These are phyloP conservation scores for Artemisia argyi DNA, from an alignment of 129 eudicot genomes.

Conservation along the genomic window DNA sequence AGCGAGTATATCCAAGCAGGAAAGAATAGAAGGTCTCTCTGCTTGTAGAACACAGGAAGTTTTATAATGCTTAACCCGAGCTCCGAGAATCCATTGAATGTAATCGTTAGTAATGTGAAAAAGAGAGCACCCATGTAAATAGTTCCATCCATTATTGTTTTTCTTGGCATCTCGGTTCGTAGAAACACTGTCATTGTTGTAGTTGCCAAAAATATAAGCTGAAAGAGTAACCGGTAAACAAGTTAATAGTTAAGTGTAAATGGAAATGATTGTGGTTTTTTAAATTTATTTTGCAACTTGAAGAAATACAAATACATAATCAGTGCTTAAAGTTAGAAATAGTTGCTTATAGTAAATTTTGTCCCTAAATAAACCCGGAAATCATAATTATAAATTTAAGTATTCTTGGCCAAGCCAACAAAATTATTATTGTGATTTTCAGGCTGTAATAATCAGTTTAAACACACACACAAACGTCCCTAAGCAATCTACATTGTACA, in stretches of 20 bases:
- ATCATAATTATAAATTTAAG: no score
- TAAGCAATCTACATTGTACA: not conserved
- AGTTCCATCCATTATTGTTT: constrained; percentile 49
- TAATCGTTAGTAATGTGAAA: constrained; percentile 47
- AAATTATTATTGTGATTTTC: no score
- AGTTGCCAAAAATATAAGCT: constrained; percentile 58
- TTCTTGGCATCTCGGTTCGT: constrained; percentile 63
- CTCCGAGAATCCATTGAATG: constrained; percentile 88
- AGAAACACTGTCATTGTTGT: constrained; percentile 61
- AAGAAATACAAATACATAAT: not conserved
- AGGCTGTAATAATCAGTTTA: no score
- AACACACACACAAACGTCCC: not conserved
- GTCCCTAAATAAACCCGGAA: no score
- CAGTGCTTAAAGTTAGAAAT: not conserved
- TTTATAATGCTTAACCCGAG: constrained; percentile 62
- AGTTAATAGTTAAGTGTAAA: not conserved
- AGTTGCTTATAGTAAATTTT: not conserved
- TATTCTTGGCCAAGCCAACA: no score
- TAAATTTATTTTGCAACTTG: no score
- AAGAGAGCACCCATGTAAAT: constrained; percentile 73
- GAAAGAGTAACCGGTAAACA: constrained; percentile 19
- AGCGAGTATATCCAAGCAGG: constrained; percentile 85
- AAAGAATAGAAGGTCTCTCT: constrained; percentile 75
- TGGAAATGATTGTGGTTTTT: not conserved
- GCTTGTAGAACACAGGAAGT: constrained; percentile 91